A percentile compares a stretch with the other conserved stretches of the same genome.
Conservation (phyloP, 1,139 yeast genomes). For the Kodamaea arcana region DNA sequence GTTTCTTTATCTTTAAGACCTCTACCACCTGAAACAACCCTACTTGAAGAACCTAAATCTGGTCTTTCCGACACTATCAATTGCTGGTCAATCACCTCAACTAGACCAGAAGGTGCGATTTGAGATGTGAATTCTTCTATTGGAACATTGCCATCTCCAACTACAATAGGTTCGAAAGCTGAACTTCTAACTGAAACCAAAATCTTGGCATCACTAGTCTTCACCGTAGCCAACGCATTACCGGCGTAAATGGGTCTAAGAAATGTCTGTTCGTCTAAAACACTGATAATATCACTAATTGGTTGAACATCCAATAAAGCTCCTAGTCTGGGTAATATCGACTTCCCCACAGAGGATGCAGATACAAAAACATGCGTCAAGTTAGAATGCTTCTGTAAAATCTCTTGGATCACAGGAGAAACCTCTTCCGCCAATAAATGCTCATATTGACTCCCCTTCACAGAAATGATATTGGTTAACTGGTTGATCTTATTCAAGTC, state of each 20-base stretch:
- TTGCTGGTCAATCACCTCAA: slow-evolving; percentile 66
- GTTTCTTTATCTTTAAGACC: slow-evolving; percentile 89
- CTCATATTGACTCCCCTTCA: slow-evolving; percentile 46
- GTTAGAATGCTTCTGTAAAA: slow-evolving; percentile 38
- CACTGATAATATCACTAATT: slow-evolving; percentile 70
- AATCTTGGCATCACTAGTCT: slow-evolving; percentile 60
- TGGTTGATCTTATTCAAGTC: slow-evolving; percentile 38
- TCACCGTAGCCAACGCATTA: slow-evolving; percentile 82
- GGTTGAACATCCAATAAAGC: slow-evolving; percentile 88
- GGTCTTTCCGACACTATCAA: slow-evolving; percentile 82
- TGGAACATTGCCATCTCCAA: slow-evolving; percentile 34
- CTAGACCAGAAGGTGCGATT: slow-evolving; percentile 27
- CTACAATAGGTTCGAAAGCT: slow-evolving; percentile 61
- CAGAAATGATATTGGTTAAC: slow-evolving; percentile 46
- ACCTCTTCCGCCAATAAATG: slow-evolving; percentile 64
- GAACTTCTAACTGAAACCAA: slow-evolving; percentile 79
- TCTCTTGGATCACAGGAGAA: slow-evolving; percentile 51
- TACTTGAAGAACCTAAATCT: slow-evolving; percentile 77
- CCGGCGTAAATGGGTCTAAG: slow-evolving; percentile 96
- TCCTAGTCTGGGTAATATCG: slow-evolving; percentile 79
- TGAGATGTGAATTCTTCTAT: slow-evolving; percentile 46
- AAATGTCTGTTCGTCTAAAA: slow-evolving; percentile 67
- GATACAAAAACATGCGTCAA: slow-evolving; percentile 75
- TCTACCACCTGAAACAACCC: slow-evolving; percentile 89
- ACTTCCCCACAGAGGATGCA: slow-evolving; percentile 84